Base-by-base conservation (phyloP, 176 grass and related monocot species). In the Lolium multiflorum region DNA sequence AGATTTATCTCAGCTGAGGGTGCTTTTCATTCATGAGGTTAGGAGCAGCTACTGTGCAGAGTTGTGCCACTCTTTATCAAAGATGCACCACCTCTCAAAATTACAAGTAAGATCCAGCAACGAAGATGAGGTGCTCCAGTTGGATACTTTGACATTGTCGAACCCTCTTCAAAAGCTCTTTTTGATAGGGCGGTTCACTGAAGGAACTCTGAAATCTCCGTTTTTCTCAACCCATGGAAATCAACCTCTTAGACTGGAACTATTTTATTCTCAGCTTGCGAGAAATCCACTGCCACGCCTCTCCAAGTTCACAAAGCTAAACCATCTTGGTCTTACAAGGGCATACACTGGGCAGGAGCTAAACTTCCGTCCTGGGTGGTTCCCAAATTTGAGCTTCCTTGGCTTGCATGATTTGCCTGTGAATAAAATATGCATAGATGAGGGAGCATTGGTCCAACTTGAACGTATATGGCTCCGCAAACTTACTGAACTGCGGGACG, bases 1-100 rank as follows among this genome's bases (percentile, higher is more conserved):
- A 18, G 83, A 67, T 49, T 83, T 91, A 68, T 72, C 59, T 50
- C 62, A 91, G 14, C 20, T 91, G 11, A 91, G 65, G 70, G 6
- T 26, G 20, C 86, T 10, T 71, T 0, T 0, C 17, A 20, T 71
- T 71, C 2, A 3, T 10, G 35, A 16, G 17, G 9, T 71, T n/a
- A n/a, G 18, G 38, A 44, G 38, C 38, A 44, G 1, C 25, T 43
- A 90, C 2, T 86, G 70, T 46, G 37, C 58, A 71, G n/a, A 77
- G 31, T 13, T 90, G 31, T 87, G 84, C 13, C 18, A 1, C 12
- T 73, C 78, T 38, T 56, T 91, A 47, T 83, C 73, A 66, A 76
- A 74, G 38, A 67, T 91, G 65, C 61, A 11, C 2, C 18, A 31
- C 0, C 61, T 91, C 37, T 85, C 26, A 11, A 16, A 2, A 26